Percentiles rank a stretch among this genome's conserved stretches.
Evolutionary conservation across 441 rosid genomes (phyloP).

Genomic region (Jatropha multifida): DNA sequence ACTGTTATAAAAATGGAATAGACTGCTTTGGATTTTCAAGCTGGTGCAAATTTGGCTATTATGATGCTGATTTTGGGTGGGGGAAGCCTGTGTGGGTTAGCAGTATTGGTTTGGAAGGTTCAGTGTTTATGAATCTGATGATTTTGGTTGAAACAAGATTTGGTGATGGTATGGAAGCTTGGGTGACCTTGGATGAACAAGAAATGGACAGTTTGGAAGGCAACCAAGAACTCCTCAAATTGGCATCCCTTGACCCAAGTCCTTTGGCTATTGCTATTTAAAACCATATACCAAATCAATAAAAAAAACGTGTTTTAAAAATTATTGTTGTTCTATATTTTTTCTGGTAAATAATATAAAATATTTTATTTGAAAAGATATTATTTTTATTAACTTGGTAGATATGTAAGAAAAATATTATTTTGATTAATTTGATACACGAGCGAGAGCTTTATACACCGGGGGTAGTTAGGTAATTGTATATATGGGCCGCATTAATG

Average conservation of each 20-base stretch:
- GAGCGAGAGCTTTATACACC: too few relatives aligned
- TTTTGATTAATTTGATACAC: too few relatives aligned
- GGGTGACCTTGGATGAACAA: constrained; percentile 28
- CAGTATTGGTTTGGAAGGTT: constrained; percentile 23
- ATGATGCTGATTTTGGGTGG: constrained; percentile 42
- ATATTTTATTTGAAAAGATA: too few relatives aligned
- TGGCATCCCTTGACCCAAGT: constrained; percentile 38
- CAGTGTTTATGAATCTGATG: constrained; percentile 34
- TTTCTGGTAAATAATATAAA: too few relatives aligned
- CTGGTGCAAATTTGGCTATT: constrained; percentile 36
- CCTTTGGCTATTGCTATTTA: constrained; percentile 23
- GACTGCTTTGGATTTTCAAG: constrained; percentile 38
- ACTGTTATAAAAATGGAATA: constrained; percentile 14
- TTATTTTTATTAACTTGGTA: too few relatives aligned
- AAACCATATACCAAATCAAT: too few relatives aligned
- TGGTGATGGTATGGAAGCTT: constrained; percentile 31
- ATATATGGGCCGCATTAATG: too few relatives aligned
- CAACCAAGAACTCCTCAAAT: constrained; percentile 25
- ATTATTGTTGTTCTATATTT: too few relatives aligned
- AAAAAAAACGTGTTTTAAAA: too few relatives aligned
- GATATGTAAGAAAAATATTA: too few relatives aligned
- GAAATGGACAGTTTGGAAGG: constrained; percentile 20
- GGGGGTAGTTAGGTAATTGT: too few relatives aligned
- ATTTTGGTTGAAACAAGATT: constrained; percentile 27
- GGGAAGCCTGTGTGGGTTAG: constrained; percentile 41